Evolutionary conservation across 768 basidiomycete species (phyloP).

Genomic region (Fomitopsis serialis): DNA sequence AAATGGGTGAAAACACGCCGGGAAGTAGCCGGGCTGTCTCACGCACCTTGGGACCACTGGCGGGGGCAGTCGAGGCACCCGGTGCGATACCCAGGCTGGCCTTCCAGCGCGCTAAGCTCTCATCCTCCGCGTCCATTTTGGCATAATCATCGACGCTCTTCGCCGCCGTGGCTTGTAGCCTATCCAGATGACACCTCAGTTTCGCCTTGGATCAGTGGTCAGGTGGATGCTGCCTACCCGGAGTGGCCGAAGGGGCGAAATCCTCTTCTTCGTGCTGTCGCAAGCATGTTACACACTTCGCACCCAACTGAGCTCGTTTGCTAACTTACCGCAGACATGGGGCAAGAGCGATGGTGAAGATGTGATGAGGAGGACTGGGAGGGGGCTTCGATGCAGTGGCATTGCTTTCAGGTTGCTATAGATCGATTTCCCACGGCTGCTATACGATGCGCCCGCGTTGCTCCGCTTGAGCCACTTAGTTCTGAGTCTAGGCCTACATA

Average conservation of each 20-base stretch:
- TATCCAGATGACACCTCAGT: constrained; percentile 18
- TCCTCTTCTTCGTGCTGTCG: constrained; percentile 64
- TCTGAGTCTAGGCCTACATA: no score
- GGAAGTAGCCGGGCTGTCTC: neutral
- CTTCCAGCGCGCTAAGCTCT: constrained; percentile 94
- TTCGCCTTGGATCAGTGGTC: neutral
- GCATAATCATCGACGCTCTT: constrained; percentile 82
- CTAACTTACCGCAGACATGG: constrained; percentile 49
- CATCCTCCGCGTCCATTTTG: constrained; percentile 82
- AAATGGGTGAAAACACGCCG: no score
- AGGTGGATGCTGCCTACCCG: constrained; percentile 38
- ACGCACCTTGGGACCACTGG: constrained; percentile 61
- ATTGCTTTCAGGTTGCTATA: constrained; percentile 16
- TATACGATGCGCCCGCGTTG: constrained; percentile 25
- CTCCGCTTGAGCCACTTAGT: no score
- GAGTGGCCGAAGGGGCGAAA: constrained; percentile 59
- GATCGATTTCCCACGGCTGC: constrained; percentile 72
- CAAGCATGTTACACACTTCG: neutral
- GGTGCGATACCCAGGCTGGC: constrained; percentile 82
- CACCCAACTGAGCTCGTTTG: neutral
- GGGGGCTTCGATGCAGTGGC: constrained; percentile 2
- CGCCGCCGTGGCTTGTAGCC: constrained; percentile 69
- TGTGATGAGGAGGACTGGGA: constrained; percentile 16
- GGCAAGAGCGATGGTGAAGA: constrained; percentile 18
- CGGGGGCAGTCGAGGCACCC: constrained; percentile 32